phyloP scores from a whole-genome alignment of 2,329 filamentous ascomycete species.

The Pochonia chlamydosporia region DNA sequence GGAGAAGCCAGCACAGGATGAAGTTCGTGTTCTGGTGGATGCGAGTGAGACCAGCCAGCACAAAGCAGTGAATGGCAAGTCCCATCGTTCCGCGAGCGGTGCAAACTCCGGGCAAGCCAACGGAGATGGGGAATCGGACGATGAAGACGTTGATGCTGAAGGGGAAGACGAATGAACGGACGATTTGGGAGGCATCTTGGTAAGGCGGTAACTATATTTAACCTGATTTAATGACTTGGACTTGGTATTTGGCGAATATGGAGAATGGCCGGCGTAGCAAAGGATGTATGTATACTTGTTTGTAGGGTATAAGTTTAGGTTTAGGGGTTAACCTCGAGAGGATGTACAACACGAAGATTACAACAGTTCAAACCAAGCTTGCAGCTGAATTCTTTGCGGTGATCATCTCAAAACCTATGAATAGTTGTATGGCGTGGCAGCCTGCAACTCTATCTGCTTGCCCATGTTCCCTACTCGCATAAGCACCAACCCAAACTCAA shows the following conservation, averaged over 20 bases:
- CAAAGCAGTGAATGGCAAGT: constrained; percentile 12
- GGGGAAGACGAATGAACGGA: constrained; percentile 3
- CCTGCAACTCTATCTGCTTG: too few relatives aligned
- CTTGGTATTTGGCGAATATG: constrained; percentile 1
- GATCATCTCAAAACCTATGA: too few relatives aligned
- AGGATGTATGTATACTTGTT: not conserved
- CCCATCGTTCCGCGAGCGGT: constrained; percentile 1
- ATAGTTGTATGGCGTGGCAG: too few relatives aligned
- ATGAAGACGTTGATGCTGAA: not conserved
- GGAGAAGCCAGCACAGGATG: constrained; percentile 24
- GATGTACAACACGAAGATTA: not conserved
- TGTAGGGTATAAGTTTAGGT: not conserved
- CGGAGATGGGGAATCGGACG: not conserved
- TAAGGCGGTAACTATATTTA: not conserved
- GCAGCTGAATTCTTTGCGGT: too few relatives aligned
- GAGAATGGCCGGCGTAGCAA: not conserved
- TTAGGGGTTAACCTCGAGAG: not conserved
- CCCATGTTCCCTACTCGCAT: too few relatives aligned
- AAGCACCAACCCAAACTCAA: too few relatives aligned
- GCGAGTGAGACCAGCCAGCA: constrained; percentile 14
- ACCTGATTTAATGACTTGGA: not conserved
- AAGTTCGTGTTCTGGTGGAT: constrained; percentile 26
- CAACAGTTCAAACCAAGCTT: not conserved
- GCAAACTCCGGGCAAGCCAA: constrained; percentile 2
- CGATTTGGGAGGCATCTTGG: not conserved